phyloP scores from a whole-genome alignment of 2,329 filamentous ascomycete species.

The Orbilia javanica region DNA sequence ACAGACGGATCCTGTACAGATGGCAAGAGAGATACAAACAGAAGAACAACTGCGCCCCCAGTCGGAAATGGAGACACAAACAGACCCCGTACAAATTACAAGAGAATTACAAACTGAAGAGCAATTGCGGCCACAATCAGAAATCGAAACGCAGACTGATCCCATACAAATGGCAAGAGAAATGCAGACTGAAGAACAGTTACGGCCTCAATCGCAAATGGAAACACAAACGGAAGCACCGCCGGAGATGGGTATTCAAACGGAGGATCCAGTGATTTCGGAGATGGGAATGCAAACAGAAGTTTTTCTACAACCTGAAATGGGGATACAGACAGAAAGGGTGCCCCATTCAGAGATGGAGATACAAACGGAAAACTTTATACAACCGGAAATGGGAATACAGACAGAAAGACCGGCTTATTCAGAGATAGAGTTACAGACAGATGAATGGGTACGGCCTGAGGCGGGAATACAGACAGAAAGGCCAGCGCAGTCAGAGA shows the following conservation, averaged over 20 bases:
- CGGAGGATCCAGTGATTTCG: background rate
- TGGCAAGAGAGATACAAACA: background rate
- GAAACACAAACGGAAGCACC: background rate
- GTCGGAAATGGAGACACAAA: background rate
- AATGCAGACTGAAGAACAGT: background rate
- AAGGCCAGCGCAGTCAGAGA: background rate
- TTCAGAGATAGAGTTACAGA: background rate
- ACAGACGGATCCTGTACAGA: background rate
- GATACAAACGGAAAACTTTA: background rate
- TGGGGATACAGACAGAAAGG: background rate
- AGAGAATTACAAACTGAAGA: background rate
- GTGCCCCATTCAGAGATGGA: background rate
- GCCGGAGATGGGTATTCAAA: background rate
- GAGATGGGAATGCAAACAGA: background rate
- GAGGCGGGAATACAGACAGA: background rate
- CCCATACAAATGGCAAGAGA: background rate
- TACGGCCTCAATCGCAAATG: background rate
- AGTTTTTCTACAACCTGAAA: background rate
- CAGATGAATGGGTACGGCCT: background rate
- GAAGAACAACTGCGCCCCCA: background rate
- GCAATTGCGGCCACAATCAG: background rate
- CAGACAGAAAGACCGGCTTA: background rate
- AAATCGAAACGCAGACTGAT: background rate
- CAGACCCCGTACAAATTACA: background rate
- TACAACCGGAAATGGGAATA: background rate